Evolutionary conservation across 768 basidiomycete genomes (phyloP), one percentile per base, ranked within the genome.

Genomic region (Hericium erinaceus): DNA sequence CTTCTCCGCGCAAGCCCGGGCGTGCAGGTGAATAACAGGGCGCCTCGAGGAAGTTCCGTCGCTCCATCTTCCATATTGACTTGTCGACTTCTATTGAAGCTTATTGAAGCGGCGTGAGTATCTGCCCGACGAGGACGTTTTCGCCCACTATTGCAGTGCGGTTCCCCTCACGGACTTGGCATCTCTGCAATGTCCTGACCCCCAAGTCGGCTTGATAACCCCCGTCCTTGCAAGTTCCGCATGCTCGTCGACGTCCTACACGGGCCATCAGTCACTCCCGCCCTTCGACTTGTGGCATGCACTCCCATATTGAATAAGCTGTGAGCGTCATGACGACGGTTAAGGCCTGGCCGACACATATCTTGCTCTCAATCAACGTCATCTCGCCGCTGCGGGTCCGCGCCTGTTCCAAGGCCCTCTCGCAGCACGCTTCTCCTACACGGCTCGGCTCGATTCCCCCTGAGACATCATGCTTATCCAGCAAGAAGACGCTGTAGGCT

Each of bases 321-420:
- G 70, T 66, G 18, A 73, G 64, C 18, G 71, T 72, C 54, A 71
- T 48, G 2, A 73, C 69, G 46, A 66, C 51, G 53, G 72, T 69
- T 56, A 59, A 13, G 13, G 58, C 60, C 49, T 60, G 63, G 12
- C 73, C 72, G 51, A 68, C 69, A 20, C 64, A 65, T 26, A 75
- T 65, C 59, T 57, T 64, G 64, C 68, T 71, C 62, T 74, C 69
- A 8, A 75, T 65, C 13, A 74, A 65, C 20, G 67, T 64, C 54
- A 64, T 69, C 33, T 64, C 64, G 6, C 66, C 70, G n/a, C 69
- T 69, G 62, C 72, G 64, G 15, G 67, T 60, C 41, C 65, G 60
- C 22, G 68, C 72, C 49, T 70, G 66, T 56, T 75, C 71, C 54
- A 76, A 58, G 4, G 73, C 57, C n/a, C 68, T 69, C 18, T 73